These are phyloP conservation scores for Alternaria triticimaculans DNA, from an alignment of 2,329 filamentous ascomycete genomes.

Conservation along the genomic window DNA sequence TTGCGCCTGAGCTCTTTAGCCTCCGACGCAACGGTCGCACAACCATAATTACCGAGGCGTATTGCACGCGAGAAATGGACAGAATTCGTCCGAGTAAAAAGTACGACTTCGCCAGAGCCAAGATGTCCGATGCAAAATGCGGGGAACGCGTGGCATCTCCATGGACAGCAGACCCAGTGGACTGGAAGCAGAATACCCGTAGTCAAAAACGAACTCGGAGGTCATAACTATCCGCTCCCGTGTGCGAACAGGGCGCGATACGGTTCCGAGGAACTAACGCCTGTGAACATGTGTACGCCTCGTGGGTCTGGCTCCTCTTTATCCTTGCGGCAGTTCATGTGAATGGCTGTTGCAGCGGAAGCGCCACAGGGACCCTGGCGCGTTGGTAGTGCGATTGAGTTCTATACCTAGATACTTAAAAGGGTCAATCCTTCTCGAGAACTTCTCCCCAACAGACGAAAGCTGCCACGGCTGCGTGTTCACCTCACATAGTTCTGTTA, in stretches of 20 bases:
- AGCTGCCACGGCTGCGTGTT: background rate
- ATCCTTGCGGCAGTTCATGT: background rate
- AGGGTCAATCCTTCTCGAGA: background rate
- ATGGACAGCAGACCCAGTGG: background rate
- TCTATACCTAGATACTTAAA: background rate
- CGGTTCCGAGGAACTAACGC: background rate
- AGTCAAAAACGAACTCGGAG: background rate
- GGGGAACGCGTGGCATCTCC: background rate
- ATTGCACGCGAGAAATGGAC: background rate
- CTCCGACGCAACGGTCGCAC: background rate
- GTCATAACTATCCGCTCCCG: background rate
- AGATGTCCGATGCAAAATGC: background rate
- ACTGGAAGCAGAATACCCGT: background rate
- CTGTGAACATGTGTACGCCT: background rate
- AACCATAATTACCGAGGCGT: conserved; percentile 1
- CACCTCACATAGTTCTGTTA: background rate
- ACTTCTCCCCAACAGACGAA: background rate
- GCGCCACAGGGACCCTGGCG: background rate
- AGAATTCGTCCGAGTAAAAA: background rate
- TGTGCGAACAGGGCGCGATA: background rate
- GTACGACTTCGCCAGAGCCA: background rate
- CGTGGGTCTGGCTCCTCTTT: background rate
- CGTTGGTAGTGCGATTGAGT: background rate
- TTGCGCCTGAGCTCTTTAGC: background rate
- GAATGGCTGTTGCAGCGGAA: background rate